Base-by-base conservation (phyloP, 2,329 filamentous ascomycete species). In the Clonostachys solani region DNA sequence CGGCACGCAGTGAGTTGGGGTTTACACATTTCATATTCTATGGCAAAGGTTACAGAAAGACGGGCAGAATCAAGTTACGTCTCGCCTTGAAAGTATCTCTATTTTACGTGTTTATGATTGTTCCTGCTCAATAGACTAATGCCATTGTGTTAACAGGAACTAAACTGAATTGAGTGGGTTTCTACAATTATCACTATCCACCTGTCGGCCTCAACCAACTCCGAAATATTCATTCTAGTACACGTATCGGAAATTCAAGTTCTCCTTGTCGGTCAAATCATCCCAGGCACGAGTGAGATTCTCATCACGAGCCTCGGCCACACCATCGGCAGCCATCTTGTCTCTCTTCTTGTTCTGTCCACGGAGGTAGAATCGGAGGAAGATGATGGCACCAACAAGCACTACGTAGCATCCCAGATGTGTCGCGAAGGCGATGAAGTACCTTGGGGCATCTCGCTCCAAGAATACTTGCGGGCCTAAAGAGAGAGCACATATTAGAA, bases 351-450 rank as follows among this genome's bases (percentile, higher is more conserved):
- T 77, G 54, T 87, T 87, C 65, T 85, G 69, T 3, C 64, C 55
- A 7, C 57, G 65, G 15, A 87, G 71, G 50, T 84, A 75, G 66
- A 76, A 83, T 18, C 83, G 69, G 55, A 87, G 68, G 51, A 67
- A 73, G 4, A 81, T 45, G 17, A 87, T 74, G 6, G 81, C 73
- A 5, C 81, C 29, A 1, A 84, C 78, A 19, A 87, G 70, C 29
- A 80, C 65, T 1, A 70, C 65, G 60, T 89, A 89, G 64, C 86
- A 89, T 13, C 80, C 85, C 10, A 89, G 69, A 55, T 89, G 84
- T 1, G 82, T 84, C 6, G 81, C 73, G 50, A 87, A 87, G 2
- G 86, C 85, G 50, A 81, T 86, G 56, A 84, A 81, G 62, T 89
- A 89, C 9, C 80, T 72, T 0, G 86, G 84, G 0, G 69, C 71